Evolutionary conservation across 805 yeast genomes (phyloP).

Genomic region (Yarrowia deformans): DNA sequence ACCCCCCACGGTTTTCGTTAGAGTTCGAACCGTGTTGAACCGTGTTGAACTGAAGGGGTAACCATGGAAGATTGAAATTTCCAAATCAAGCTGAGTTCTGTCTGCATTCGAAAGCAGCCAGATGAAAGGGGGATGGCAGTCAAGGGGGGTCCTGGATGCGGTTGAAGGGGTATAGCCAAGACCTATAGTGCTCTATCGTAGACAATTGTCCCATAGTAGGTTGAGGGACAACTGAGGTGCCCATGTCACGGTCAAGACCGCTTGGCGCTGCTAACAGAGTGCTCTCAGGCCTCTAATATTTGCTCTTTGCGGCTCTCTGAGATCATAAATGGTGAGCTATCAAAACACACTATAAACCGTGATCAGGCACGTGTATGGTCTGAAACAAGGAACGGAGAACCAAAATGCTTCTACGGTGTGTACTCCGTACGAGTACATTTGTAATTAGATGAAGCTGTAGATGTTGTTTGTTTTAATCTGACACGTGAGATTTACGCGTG

Average conservation of each 20-base stretch:
- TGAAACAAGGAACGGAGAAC: background rate
- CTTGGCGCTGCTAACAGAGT: background rate
- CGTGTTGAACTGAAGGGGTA: constrained; percentile 9
- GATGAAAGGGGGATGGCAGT: background rate
- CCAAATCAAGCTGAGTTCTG: constrained; percentile 11
- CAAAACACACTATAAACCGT: background rate
- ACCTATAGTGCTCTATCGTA: background rate
- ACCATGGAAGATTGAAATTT: background rate
- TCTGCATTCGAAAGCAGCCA: constrained; percentile 1
- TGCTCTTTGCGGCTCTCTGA: background rate
- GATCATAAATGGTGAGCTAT: constrained; percentile 3
- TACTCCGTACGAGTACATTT: no score
- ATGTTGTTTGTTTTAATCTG: no score
- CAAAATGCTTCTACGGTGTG: no score
- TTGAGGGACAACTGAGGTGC: background rate
- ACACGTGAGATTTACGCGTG: no score
- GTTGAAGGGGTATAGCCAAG: background rate
- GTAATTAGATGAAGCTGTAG: no score
- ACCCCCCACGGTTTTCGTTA: background rate
- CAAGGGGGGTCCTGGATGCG: background rate
- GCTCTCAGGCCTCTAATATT: background rate
- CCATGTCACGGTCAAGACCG: background rate
- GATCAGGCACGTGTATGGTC: background rate
- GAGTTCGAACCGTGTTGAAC: background rate
- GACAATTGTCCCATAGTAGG: background rate